A percentile compares a stretch with the other conserved stretches of the same genome.
These are phyloP conservation scores for Aaosphaeria pasadenensis DNA, from an alignment of 2,329 filamentous ascomycete species.

Conservation along the genomic window DNA sequence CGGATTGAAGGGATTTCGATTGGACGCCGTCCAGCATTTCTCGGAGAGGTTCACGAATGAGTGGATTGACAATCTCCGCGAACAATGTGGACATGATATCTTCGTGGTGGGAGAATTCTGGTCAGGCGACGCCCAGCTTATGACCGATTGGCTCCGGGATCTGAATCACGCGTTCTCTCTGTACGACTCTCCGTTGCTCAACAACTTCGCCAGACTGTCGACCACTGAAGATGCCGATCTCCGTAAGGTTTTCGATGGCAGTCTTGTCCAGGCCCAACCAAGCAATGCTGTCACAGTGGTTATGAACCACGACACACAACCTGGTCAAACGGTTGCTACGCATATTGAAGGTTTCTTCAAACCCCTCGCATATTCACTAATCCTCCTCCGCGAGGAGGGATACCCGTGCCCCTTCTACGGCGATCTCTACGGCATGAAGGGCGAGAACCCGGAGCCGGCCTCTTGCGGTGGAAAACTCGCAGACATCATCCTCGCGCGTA, in stretches of 20 bases:
- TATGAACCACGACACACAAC: slow-evolving; percentile 70
- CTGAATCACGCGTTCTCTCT: slow-evolving; percentile 56
- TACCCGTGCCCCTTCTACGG: slow-evolving; percentile 70
- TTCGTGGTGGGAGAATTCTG: slow-evolving; percentile 71
- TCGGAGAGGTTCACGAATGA: slow-evolving; percentile 63
- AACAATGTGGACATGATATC: slow-evolving; percentile 49
- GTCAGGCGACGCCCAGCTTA: slow-evolving; percentile 55
- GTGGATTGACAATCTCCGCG: slow-evolving; percentile 58
- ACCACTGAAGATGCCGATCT: slow-evolving; percentile 58
- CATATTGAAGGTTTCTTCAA: slow-evolving; percentile 67
- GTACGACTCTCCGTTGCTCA: slow-evolving; percentile 67
- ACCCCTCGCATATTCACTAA: slow-evolving; percentile 67
- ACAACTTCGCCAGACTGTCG: slow-evolving; percentile 63
- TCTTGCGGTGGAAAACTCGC: slow-evolving; percentile 56
- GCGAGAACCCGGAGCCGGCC: slow-evolving; percentile 51
- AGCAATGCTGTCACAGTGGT: slow-evolving; percentile 64
- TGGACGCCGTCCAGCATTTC: slow-evolving; percentile 73
- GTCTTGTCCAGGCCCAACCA: slow-evolving; percentile 55
- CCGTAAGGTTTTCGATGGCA: slow-evolving; percentile 60
- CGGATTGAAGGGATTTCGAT: slow-evolving; percentile 62
- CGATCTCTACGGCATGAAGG: slow-evolving; percentile 63
- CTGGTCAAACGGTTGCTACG: slow-evolving; percentile 61
- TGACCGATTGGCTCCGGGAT: slow-evolving; percentile 56
- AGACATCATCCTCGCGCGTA: slow-evolving; percentile 59
- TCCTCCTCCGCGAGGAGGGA: slow-evolving; percentile 62